Evolutionary conservation across 768 basidiomycete species (phyloP).

Genomic region (Trametes elegans): DNA sequence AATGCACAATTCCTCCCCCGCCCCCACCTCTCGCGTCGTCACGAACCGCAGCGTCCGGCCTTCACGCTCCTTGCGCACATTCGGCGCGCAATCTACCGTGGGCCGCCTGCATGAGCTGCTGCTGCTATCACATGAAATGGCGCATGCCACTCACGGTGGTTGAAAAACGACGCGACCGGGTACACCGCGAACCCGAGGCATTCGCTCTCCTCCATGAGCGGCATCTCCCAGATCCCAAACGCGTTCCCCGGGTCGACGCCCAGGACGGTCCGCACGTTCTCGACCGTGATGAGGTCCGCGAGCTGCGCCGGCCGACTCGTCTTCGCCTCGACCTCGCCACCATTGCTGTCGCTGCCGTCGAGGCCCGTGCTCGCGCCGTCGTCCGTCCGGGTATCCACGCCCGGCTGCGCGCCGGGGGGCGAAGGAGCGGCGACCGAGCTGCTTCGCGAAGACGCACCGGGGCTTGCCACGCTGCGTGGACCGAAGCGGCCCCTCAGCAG

Average conservation of each 20-base stretch:
- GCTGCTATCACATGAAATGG: background rate
- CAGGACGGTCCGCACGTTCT: slow-evolving; percentile 51
- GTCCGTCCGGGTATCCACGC: background rate
- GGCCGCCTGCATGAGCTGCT: background rate
- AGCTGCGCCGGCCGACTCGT: slow-evolving; percentile 17
- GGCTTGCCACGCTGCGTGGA: background rate
- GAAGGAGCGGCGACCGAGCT: slow-evolving; percentile 5
- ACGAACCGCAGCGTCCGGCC: slow-evolving; percentile 49
- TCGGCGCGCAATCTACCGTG: slow-evolving; percentile 49
- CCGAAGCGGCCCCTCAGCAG: slow-evolving; percentile 39
- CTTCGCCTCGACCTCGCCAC: background rate
- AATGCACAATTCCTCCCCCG: slow-evolving; percentile 58
- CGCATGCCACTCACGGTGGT: slow-evolving; percentile 49
- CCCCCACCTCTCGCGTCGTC: slow-evolving; percentile 39
- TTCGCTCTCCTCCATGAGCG: slow-evolving; percentile 41
- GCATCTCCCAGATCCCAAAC: slow-evolving; percentile 65
- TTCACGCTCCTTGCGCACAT: slow-evolving; percentile 44
- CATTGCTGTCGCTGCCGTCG: too few species aligned
- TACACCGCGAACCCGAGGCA: slow-evolving; percentile 67
- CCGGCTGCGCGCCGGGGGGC: too few species aligned
- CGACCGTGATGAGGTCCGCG: slow-evolving; percentile 35
- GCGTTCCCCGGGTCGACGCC: slow-evolving; percentile 63
- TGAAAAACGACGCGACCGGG: slow-evolving; percentile 62
- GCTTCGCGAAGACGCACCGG: slow-evolving; percentile 11
- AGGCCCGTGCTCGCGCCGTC: background rate